These are phyloP conservation scores for Salisapilia sapeloensis DNA, from an alignment of 352 stramenopile species.

Conservation along the genomic window DNA sequence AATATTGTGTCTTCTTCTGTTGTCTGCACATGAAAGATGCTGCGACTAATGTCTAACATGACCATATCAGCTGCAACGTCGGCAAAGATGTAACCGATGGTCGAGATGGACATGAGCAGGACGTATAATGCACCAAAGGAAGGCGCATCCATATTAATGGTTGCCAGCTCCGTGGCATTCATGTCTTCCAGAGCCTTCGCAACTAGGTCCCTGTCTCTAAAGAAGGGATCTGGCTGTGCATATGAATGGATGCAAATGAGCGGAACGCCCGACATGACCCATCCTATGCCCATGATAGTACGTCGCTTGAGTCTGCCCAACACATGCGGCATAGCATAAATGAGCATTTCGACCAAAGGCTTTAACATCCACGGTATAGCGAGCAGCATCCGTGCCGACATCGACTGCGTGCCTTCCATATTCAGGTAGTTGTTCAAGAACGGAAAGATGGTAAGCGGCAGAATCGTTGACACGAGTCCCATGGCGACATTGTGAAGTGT, in stretches of 20 bases:
- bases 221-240: slow-evolving; percentile 25
- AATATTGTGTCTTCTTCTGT: slow-evolving; percentile 8
- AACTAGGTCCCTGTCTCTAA: slow-evolving; percentile 11
- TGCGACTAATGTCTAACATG: slow-evolving; percentile 14
- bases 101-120: slow-evolving; percentile 48
- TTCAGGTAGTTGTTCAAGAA: slow-evolving; percentile 53
- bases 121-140: slow-evolving; percentile 25
- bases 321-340: slow-evolving; percentile 12
- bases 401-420: slow-evolving; percentile 44
- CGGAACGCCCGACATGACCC: slow-evolving; percentile 11
- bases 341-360: slow-evolving; percentile 19
- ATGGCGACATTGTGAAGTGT: slow-evolving; percentile 26
- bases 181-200: slow-evolving; percentile 8
- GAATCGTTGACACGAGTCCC: slow-evolving; percentile 27
- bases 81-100: slow-evolving; percentile 53
- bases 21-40: slow-evolving; percentile 3
- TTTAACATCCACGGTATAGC: slow-evolving; percentile 33
- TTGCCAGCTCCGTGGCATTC: slow-evolving; percentile 8
- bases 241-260: slow-evolving; percentile 16
- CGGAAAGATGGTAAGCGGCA: slow-evolving; percentile 34
- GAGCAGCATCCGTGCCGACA: slow-evolving; percentile 28
- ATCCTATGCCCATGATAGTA: slow-evolving; percentile 20
- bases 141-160: slow-evolving; percentile 23
- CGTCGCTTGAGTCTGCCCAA: slow-evolving; percentile 9
- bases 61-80: slow-evolving; percentile 60